Percentiles rank a stretch among this genome's conserved stretches.
Evolutionary conservation across 441 rosid genomes (phyloP).

Genomic region (Macaranga tanarius): DNA sequence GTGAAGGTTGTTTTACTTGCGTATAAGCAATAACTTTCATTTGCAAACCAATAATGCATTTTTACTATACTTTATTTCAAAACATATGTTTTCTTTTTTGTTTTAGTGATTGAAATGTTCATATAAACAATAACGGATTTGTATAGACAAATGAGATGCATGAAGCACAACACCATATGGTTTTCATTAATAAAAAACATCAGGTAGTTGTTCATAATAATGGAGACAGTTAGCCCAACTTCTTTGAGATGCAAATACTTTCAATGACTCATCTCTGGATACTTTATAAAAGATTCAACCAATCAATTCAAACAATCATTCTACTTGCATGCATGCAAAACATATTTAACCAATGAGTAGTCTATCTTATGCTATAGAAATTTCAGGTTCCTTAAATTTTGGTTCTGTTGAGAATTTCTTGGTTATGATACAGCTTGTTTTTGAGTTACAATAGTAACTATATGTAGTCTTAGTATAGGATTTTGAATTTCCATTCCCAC

Average conservation of each 20-base stretch:
- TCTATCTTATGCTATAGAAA: too few species aligned
- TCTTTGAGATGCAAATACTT: background rate
- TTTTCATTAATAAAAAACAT: too few species aligned
- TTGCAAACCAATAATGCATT: constrained; percentile 8
- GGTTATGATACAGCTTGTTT: background rate
- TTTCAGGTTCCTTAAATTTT: background rate
- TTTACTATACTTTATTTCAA: background rate
- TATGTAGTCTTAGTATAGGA: too few species aligned
- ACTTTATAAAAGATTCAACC: background rate
- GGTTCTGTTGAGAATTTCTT: background rate
- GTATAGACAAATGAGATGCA: too few species aligned
- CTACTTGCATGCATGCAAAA: too few species aligned
- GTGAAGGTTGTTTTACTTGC: constrained; percentile 63
- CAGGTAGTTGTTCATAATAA: too few species aligned
- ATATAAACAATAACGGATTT: constrained; percentile 6
- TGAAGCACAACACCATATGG: too few species aligned
- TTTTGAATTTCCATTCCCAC: too few species aligned
- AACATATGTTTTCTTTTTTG: background rate
- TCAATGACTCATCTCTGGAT: background rate
- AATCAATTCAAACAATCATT: background rate
- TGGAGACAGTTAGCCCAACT: too few species aligned
- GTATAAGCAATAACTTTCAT: background rate
- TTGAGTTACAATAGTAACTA: background rate
- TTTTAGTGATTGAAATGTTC: constrained; percentile 6
- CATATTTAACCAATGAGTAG: too few species aligned